Conservation (phyloP, 139 green algal species). For the Diplosphaera chodatii region DNA sequence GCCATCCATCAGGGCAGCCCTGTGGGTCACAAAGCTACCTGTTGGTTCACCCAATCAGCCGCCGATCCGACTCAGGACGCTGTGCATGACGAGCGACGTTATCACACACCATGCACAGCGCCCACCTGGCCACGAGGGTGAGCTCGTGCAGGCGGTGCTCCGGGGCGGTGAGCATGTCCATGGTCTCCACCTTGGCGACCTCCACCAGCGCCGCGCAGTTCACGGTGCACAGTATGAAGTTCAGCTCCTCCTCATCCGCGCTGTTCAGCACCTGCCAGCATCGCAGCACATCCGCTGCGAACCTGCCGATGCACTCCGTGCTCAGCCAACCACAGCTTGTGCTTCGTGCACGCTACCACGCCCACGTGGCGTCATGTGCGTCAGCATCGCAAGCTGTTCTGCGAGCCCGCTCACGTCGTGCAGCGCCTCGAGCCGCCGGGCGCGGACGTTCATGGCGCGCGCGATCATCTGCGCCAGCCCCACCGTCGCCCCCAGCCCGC, state of each 20-base stretch:
- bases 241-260: conserved; percentile 32
- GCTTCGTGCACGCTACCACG: too few species aligned
- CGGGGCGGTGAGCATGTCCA: conserved; percentile 24
- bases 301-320: too few species aligned
- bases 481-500: conserved; percentile 32
- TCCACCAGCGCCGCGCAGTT: conserved; percentile 44
- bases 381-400: not conserved
- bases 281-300: too few species aligned
- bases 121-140: conserved; percentile 23
- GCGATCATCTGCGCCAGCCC: conserved; percentile 30
- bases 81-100: too few species aligned
- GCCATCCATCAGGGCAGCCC: conserved; percentile 43
- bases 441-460: conserved; percentile 5
- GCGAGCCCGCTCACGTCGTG: not conserved
- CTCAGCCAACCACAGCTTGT: too few species aligned
- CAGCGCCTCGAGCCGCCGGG: not conserved
- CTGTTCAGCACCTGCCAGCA: conserved; percentile 6
- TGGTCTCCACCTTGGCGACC: conserved; percentile 13
- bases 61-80: too few species aligned
- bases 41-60: too few species aligned
- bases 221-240: conserved; percentile 41
- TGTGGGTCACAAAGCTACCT: not conserved
- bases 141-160: conserved; percentile 23
- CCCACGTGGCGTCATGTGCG: too few species aligned
- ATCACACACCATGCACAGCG: too few species aligned